Evolutionary conservation across 257 asterid genomes (phyloP), one percentile per base, ranked within the genome.

Genomic region (Penstemon eatonii): DNA sequence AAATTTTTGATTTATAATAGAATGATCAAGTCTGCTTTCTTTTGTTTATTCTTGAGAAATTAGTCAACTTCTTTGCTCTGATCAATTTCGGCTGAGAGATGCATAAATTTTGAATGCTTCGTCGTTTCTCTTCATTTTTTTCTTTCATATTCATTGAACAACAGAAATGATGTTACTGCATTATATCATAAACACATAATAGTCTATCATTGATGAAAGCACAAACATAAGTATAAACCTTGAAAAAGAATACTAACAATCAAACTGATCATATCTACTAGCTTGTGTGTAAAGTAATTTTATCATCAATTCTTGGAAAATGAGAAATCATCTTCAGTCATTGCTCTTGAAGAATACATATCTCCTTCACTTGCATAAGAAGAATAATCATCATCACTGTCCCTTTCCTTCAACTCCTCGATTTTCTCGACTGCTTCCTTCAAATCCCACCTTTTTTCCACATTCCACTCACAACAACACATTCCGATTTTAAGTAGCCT

Each of bases 401-500:
- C 89, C 72, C 71, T 81, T 44, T 79, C 86, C 73, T 79, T 81
- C 70, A 83, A 71, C 63, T 81, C 86, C 60, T 71, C 82, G 50
- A 86, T 83, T 46, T 56, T 86, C 62, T 77, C 82, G 10, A 81
- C 57, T 36, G 85, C 89, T 66, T 77, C 84, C 12, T 33, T 75
- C 72, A 83, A 68, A 69, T 79, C 86, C 79, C 87, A 83, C 68
- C 92, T 72, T 66, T 43, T 79, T 54, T 79, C 86, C 66, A 76
- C 79, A 69, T 72, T 81, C 83, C 80, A 65, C 63, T 86, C 89
- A 63, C 87, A 83, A 65, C 92, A 83, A 39, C 86, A 78, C 89
- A 86, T 79, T 7, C 92, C 92, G 38, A 86, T 86, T 57, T 83
- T 83, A 76, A 86, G 60, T 2, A 86, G 78, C 76, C 78, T 78